phyloP scores from a whole-genome alignment of 371 early-diverging fungal species.

The Mucor sp. region DNA sequence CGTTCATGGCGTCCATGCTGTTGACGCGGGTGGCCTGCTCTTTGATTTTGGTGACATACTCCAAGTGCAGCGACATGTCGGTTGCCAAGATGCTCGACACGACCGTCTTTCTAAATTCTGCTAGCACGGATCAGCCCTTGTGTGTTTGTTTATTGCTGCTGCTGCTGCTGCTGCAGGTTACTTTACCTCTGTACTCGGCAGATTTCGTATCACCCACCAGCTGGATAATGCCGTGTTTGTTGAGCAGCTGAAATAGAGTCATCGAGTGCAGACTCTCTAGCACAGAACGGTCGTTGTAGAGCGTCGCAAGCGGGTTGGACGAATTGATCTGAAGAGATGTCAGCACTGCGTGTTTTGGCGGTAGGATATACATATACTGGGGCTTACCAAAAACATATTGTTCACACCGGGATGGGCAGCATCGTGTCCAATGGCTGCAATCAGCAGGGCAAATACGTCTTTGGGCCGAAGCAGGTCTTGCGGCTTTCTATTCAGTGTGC shows the following conservation, averaged over 20 bases:
- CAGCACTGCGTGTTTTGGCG: too few relatives aligned
- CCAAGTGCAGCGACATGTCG: conserved; percentile 79
- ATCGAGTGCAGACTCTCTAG: conserved; percentile 93
- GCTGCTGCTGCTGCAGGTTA: background rate
- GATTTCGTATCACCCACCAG: conserved; percentile 27
- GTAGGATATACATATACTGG: too few relatives aligned
- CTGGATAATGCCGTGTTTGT: conserved; percentile 58
- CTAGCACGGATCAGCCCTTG: background rate
- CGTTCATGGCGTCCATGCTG: conserved; percentile 6
- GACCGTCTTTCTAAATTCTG: conserved; percentile 68
- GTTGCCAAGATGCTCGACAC: conserved; percentile 78
- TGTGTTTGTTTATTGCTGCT: background rate
- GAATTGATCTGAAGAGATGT: conserved; percentile 18
- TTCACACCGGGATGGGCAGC: conserved; percentile 85
- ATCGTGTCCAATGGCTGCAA: conserved; percentile 83
- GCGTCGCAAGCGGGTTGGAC: conserved; percentile 76
- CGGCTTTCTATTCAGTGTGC: background rate
- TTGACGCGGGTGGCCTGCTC: conserved; percentile 50
- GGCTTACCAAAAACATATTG: conserved; percentile 68
- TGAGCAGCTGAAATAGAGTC: conserved; percentile 81
- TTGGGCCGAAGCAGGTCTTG: conserved; percentile 50
- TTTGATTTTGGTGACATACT: conserved; percentile 71
- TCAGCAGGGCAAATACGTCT: conserved; percentile 70
- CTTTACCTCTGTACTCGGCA: conserved; percentile 20
- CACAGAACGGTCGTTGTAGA: conserved; percentile 91